Base-by-base conservation (phyloP, 306 rosid genomes). In the Glycine tomentella region DNA sequence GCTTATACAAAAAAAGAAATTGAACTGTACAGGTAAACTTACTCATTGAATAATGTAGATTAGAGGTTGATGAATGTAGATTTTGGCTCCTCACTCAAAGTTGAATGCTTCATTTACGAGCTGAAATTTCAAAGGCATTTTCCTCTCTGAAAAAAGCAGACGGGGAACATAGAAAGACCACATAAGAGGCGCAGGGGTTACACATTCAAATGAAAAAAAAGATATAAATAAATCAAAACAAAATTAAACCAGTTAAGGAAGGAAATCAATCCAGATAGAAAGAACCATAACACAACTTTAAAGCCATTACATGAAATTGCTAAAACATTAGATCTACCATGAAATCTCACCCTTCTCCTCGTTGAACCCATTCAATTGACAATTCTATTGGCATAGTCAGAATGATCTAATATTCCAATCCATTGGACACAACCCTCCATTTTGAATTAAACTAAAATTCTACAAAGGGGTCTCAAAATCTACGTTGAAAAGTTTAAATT, bases 261-360 rank as follows among this genome's bases (percentile, higher is more conserved):
- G 53, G 38, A 38, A 50, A 69, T 25, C 38, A 46, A 62, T 59
- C 74, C 69, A 69, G 68, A 82, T 51, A 61, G 42, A 67, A 25
- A 1, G 31, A 25, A 77, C 69, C 58, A 52, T 33, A 69, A 70
- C n/a, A 53, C 52, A 71, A 51, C 62, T 42, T 56, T 5, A 61
- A 70, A 63, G 40, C 17, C 56, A 40, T 69, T 40, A 62, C 49
- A 42, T 49, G 58, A 38, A 52, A 74, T 69, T 76, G 61, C 15
- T 17, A 59, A 69, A 38, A 69, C 69, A 79, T 58, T 61, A 76
- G 86, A 82, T 82, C 86, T 76, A 70, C 16, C 48, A 76, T 20
- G 49, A 64, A 69, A 76, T 76, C 73, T 38, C 65, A 69, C 73
- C 70, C 56, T 69, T 75, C 59, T 8, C 31, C 31, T 25, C 38